A percentile compares a stretch with the other conserved stretches of the same genome.
Evolutionary conservation across 2,329 filamentous ascomycete genomes (phyloP).

Genomic region (Hypoxylon sp.): DNA sequence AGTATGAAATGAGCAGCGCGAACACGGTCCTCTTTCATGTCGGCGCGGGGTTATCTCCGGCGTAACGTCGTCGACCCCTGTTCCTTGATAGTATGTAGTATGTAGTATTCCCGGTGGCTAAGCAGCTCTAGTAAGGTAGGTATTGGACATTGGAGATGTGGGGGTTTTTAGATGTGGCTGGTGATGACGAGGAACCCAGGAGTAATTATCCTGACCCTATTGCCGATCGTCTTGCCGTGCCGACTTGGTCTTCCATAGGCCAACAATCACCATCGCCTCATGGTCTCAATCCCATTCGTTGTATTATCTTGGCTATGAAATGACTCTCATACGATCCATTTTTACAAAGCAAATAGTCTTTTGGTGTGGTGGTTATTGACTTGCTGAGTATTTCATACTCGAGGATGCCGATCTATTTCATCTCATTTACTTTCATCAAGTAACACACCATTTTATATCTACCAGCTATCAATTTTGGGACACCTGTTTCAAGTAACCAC

Average conservation of each 20-base stretch:
- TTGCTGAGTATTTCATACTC: conserved; percentile 20
- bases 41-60: conserved; percentile 29
- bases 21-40: conserved; percentile 7
- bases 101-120: too few relatives aligned
- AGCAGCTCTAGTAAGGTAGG: too few relatives aligned
- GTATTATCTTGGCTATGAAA: conserved; percentile 7
- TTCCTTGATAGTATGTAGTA: too few relatives aligned
- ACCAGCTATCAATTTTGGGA: too few relatives aligned
- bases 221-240: conserved; percentile 35
- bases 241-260: conserved; percentile 10
- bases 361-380: conserved; percentile 1
- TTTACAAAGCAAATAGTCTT: not conserved
- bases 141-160: too few relatives aligned
- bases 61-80: conserved; percentile 6
- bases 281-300: conserved; percentile 23
- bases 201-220: conserved; percentile 28
- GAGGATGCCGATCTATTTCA: conserved; percentile 6
- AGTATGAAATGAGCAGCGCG: conserved; percentile 12
- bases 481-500: too few relatives aligned
- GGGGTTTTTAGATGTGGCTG: too few relatives aligned
- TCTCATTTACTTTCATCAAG: conserved; percentile 14
- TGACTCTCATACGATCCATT: conserved; percentile 20
- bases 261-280: conserved; percentile 6
- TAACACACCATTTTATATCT: too few relatives aligned
- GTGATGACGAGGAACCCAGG: too few relatives aligned